These are phyloP conservation scores for Dipodascus albidus DNA, from an alignment of 805 yeast genomes.

Conservation along the genomic window DNA sequence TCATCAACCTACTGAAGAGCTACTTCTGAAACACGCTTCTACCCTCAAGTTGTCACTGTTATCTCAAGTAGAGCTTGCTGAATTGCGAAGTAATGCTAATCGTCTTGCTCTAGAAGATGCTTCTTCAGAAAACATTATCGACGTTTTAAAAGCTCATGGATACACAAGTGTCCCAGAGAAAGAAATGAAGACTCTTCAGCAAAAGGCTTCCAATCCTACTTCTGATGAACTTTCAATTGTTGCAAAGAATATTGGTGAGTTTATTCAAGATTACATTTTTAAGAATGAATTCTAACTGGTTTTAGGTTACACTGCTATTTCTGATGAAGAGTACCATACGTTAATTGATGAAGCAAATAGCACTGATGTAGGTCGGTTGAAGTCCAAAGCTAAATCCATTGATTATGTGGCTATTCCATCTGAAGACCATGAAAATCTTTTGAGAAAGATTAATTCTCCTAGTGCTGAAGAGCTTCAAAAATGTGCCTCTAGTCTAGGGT, in stretches of 20 bases:
- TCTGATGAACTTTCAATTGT: conserved; percentile 10
- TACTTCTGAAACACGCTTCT: conserved; percentile 12
- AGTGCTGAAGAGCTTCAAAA: conserved; percentile 9
- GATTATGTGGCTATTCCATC: conserved; percentile 11
- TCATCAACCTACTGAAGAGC: conserved; percentile 10
- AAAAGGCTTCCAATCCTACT: conserved; percentile 17
- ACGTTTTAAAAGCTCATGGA: conserved; percentile 11
- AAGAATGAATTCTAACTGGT: conserved; percentile 3
- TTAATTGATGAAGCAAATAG: conserved; percentile 10
- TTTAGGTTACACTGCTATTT: conserved; percentile 21
- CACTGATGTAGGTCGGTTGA: conserved; percentile 15
- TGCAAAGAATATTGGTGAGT: background rate
- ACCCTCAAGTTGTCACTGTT: too few species aligned
- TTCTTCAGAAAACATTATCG: background rate
- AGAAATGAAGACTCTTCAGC: conserved; percentile 18
- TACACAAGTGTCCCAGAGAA: conserved; percentile 24
- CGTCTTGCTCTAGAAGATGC: background rate
- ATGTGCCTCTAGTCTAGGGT: conserved; percentile 16
- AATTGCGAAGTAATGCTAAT: too few species aligned
- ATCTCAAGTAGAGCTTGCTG: background rate
- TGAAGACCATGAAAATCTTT: conserved; percentile 11
- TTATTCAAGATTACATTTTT: background rate
- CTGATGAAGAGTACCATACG: conserved; percentile 22
- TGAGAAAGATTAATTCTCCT: conserved; percentile 11
- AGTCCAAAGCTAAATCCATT: conserved; percentile 2